These are phyloP conservation scores for Stylosanthes scabra DNA, from an alignment of 331 rosid species.

Conservation along the genomic window DNA sequence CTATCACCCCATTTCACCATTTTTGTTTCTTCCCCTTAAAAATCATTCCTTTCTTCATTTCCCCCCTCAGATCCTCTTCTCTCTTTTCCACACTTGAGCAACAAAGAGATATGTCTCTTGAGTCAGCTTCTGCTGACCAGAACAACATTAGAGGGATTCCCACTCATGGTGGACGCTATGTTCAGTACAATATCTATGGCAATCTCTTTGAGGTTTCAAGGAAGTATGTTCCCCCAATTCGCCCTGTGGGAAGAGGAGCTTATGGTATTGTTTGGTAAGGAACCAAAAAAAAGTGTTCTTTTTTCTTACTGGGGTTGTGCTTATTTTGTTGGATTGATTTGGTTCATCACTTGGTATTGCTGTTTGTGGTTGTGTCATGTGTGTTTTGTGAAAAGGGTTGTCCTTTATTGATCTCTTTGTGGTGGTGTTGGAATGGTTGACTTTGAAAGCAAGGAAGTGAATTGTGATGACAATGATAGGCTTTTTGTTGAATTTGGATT, in stretches of 20 bases:
- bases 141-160: constrained; percentile 57
- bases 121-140: constrained; percentile 54
- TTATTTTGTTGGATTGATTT: constrained; percentile 24
- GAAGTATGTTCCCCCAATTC: constrained; percentile 93
- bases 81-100: constrained; percentile 24
- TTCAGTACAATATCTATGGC: constrained; percentile 88
- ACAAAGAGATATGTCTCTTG: constrained; percentile 44
- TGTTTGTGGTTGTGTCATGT: not conserved
- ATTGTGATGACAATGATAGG: constrained; percentile 2
- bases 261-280: constrained; percentile 93
- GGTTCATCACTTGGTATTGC: not conserved
- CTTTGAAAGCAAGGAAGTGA: constrained; percentile 21
- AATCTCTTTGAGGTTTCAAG: constrained; percentile 86
- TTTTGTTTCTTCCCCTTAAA: constrained; percentile 18
- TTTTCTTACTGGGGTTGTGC: constrained; percentile 14
- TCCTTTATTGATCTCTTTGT: not conserved
- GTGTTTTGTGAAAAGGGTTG: constrained; percentile 19
- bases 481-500: constrained; percentile 31
- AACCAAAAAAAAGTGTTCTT: not conserved
- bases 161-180: constrained; percentile 79
- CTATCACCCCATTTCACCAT: constrained; percentile 36
- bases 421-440: constrained; percentile 20
- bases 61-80: not conserved
- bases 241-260: constrained; percentile 99
- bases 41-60: constrained; percentile 18